These are phyloP conservation scores for Akebia trifoliata DNA, from an alignment of 164 flowering plant species.

Conservation along the genomic window DNA sequence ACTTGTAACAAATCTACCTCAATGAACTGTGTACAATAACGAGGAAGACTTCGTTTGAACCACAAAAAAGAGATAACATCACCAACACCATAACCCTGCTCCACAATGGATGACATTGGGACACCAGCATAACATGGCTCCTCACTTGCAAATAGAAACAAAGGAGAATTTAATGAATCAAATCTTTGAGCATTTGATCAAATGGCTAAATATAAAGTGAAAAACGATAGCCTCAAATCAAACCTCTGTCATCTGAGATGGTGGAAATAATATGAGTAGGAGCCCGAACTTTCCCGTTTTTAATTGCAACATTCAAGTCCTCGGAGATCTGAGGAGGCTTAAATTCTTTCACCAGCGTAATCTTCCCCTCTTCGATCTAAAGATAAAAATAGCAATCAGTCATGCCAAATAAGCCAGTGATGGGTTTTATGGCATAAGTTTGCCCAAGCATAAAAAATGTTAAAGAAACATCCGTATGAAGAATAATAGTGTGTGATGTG, in stretches of 20 bases:
- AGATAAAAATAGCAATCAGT: no score
- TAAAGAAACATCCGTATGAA: neutral
- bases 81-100: slow-evolving; percentile 64
- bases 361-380: slow-evolving; percentile 60
- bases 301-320: no score
- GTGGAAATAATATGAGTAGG: slow-evolving; percentile 84
- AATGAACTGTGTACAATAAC: no score
- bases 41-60: no score
- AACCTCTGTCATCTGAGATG: slow-evolving; percentile 80
- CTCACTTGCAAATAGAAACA: slow-evolving; percentile 38
- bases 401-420: neutral
- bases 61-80: slow-evolving; percentile 77
- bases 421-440: neutral
- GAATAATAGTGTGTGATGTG: neutral
- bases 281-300: slow-evolving; percentile 83
- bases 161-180: neutral
- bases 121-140: no score
- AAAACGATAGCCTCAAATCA: neutral
- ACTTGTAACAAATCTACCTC: slow-evolving; percentile 29
- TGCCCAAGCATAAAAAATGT: neutral
- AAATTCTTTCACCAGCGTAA: slow-evolving; percentile 58
- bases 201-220: neutral
- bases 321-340: no score
- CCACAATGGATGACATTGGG: slow-evolving; percentile 74
- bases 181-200: slow-evolving; percentile 1